Evolutionary conservation across 2,329 filamentous ascomycete genomes (phyloP), one percentile per base, ranked within the genome.

Genomic region (Epichloe gansuensis): DNA sequence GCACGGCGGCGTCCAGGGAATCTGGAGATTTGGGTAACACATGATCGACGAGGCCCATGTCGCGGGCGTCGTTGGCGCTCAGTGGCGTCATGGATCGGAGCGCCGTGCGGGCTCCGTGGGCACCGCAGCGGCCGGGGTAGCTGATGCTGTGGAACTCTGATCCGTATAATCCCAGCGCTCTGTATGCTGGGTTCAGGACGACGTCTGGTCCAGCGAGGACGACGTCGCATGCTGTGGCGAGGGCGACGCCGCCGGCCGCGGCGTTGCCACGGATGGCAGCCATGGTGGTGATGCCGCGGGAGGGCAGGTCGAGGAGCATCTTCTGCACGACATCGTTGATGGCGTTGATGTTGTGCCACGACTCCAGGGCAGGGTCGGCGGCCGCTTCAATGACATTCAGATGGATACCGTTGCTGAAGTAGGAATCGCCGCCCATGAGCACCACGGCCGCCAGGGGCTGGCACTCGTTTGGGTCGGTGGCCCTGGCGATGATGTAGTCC

Each of bases 341-440:
- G 50, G 68, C 66, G 54, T 72, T 72, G 65, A 72, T 72, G 58
- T 71, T 72, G 42, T 63, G 59, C 69, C 69, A 72, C 7, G 69
- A 71, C 56, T 72, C 69, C 8, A 63, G 55, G 0, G 68, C 60
- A 4, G 69, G 63, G 52, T 70, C 65, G 5, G 59, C 52, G 1
- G 65, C 65, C 17, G 67, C 64, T 58, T 72, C 69, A 56, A 72
- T 72, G 45, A 71, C 68, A 51, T 72, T 72, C 21, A 72, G 63
- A 6, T 69, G 68, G 48, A 72, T 70, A 31, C 70, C 69, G 53
- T 72, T 72, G 61, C 66, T 69, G 57, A 72, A 72, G 55, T 72
- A 72, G 5, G 64, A 60, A 6, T 43, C 39, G 38, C 57, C 58
- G 35, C 69, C 70, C 45, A 69, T 69, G 61, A 72, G 67, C 21